Evolutionary conservation across 495 filamentous ascomycete species (phyloP).

Genomic region (Aspergillus conjunctus): DNA sequence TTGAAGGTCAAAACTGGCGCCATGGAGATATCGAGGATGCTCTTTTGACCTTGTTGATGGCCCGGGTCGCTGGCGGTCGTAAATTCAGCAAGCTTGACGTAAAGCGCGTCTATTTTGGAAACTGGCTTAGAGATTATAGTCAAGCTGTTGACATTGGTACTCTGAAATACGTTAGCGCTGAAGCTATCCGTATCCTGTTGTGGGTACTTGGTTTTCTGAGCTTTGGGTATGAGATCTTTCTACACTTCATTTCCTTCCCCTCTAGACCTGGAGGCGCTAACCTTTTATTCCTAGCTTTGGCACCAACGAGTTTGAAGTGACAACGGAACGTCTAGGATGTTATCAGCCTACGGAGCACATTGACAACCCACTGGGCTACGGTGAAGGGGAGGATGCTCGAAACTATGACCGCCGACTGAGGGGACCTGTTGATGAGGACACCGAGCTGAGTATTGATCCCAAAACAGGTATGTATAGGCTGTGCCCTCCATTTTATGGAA

Average conservation of each 20-base stretch:
- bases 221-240: conserved; percentile 39
- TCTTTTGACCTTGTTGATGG: conserved; percentile 72
- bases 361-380: conserved; percentile 78
- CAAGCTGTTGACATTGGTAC: conserved; percentile 76
- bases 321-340: conserved; percentile 80
- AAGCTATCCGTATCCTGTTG: conserved; percentile 83
- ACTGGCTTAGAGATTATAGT: conserved; percentile 84
- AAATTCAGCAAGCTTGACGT: conserved; percentile 88
- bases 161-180: conserved; percentile 82
- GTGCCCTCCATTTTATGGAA: too few species aligned
- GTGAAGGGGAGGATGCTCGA: conserved; percentile 83
- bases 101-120: conserved; percentile 84
- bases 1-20: conserved; percentile 88
- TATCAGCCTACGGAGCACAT: conserved; percentile 90
- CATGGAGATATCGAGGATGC: conserved; percentile 92
- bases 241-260: neutral
- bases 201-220: conserved; percentile 64
- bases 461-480: conserved; percentile 50
- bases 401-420: conserved; percentile 77
- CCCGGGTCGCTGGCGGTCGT: conserved; percentile 74
- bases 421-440: conserved; percentile 75
- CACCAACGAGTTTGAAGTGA: conserved; percentile 91
- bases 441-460: conserved; percentile 75
- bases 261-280: neutral
- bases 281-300: conserved; percentile 59